Evolutionary conservation across 2,329 filamentous ascomycete genomes (phyloP), one percentile per base, ranked within the genome.

Genomic region (Trichoderma afroharzianum): DNA sequence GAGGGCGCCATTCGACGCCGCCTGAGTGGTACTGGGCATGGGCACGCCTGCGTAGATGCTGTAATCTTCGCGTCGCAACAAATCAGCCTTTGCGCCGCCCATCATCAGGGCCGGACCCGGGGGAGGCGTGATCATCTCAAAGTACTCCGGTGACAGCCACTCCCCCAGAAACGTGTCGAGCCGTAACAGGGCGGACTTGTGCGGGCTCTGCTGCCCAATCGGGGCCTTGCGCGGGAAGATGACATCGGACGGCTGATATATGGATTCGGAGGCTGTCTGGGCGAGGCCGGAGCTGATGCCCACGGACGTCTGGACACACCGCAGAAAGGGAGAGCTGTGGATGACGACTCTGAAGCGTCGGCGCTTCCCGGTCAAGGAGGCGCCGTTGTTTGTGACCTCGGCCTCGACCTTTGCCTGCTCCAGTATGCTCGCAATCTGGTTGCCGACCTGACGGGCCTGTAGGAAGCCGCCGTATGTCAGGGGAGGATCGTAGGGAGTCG

Each of bases 81-180:
- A 84, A 76, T 97, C 93, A 28, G 93, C 93, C 81, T 98, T 98
- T 33, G 96, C 95, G 53, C 90, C 89, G 30, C 93, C 92, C 3
- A 98, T 86, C 93, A 99, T 97, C 82, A 96, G 88, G 4, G 91
- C 88, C 3, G 94, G 95, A 57, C 90, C 89, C 0, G 96, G 96
- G 12, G 96, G 96, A 3, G 94, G 93, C 0, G 93, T 95, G 74
- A 98, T 98, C 67, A 92, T 88, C 74, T 97, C 94, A 77, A 95
- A 99, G 80, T 99, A 99, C 78, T 95, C 92, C 1, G 94, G 93
- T 2, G 92, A 93, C 33, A 98, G 86, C 96, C 96, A 99, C 85
- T 99, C 96, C 63, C 96, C 95, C 0, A 99, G 86, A 78, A 97
- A 98, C 0, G 95, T 92, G 81, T 99, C 96, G 6, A 99, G 87